Conservation (phyloP, 345 rosid species). For the Trapa incisa region DNA sequence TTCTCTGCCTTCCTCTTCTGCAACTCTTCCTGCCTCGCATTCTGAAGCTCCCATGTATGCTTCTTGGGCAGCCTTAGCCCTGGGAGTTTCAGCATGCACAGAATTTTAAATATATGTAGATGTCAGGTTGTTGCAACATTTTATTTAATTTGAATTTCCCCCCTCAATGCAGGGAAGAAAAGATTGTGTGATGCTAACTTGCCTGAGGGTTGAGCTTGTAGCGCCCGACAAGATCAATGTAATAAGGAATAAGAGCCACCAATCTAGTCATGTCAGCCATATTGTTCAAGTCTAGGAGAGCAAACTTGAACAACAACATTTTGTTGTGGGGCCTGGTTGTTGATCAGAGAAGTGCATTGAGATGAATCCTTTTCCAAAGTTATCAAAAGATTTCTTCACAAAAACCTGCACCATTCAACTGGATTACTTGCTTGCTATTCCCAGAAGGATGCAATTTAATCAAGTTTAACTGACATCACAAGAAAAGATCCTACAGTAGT, state of each 20-base stretch:
- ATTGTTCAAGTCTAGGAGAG: constrained; percentile 62
- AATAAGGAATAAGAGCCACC: constrained; percentile 77
- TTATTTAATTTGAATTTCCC: background rate
- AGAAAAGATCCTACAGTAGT: background rate
- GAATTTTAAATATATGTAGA: constrained; percentile 2
- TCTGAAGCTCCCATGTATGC: constrained; percentile 78
- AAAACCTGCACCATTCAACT: constrained; percentile 50
- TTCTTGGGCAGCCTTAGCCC: constrained; percentile 81
- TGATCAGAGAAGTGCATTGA: constrained; percentile 96
- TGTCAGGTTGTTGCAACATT: background rate
- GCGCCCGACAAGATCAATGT: constrained; percentile 83
- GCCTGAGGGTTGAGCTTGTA: constrained; percentile 92
- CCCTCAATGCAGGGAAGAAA: too few relatives aligned
- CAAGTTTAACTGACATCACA: background rate
- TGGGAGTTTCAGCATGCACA: constrained; percentile 65
- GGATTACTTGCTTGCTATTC: background rate
- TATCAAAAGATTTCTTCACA: constrained; percentile 83
- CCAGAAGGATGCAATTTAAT: background rate
- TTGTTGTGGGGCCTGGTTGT: constrained; percentile 65
- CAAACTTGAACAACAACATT: constrained; percentile 79
- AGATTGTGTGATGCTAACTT: constrained; percentile 2
- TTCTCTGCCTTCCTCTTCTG: constrained; percentile 76
- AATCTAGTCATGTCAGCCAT: constrained; percentile 80
- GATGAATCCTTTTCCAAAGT: constrained; percentile 76
- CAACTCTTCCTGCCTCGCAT: constrained; percentile 86